phyloP scores from a whole-genome alignment of 2,329 filamentous ascomycete species.

The Cercospora sp. region DNA sequence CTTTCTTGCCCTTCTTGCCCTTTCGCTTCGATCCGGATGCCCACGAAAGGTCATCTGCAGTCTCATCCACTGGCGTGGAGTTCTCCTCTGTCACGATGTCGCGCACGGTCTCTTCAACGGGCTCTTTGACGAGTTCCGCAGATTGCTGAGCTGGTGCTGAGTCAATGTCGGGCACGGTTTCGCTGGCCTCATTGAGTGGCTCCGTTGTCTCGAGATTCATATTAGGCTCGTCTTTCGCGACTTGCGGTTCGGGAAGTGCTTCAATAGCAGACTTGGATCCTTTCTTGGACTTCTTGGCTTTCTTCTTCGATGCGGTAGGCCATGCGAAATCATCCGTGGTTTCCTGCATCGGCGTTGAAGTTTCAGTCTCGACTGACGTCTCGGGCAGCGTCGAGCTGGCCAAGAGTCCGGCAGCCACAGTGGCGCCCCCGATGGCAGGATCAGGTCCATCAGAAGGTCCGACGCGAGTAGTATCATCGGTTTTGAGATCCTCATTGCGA shows the following conservation, averaged over 20 bases:
- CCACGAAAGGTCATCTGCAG: conserved; percentile 16
- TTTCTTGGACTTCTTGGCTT: conserved; percentile 30
- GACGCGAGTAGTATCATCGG: not conserved
- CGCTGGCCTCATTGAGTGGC: not conserved
- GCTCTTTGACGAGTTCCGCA: not conserved
- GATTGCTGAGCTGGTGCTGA: not conserved
- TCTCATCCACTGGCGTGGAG: not conserved
- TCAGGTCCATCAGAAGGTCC: not conserved
- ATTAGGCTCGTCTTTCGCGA: not conserved
- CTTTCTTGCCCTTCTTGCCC: conserved; percentile 28
- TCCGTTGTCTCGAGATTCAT: not conserved
- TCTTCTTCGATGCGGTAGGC: conserved; percentile 17
- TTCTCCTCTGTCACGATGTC: not conserved
- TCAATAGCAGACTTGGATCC: conserved; percentile 7
- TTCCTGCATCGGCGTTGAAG: not conserved
- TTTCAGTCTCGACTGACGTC: not conserved
- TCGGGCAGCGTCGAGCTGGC: not conserved
- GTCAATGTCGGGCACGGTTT: not conserved
- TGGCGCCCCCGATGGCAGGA: not conserved
- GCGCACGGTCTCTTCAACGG: not conserved
- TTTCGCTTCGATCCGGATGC: conserved; percentile 20
- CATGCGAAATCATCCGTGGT: conserved; percentile 17
- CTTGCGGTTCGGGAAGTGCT: not conserved
- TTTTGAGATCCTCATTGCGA: not conserved
- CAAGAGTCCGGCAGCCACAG: not conserved